Evolutionary conservation across 495 filamentous ascomycete genomes (phyloP), one percentile per base, ranked within the genome.

Genomic region (Filosporella fistucella): DNA sequence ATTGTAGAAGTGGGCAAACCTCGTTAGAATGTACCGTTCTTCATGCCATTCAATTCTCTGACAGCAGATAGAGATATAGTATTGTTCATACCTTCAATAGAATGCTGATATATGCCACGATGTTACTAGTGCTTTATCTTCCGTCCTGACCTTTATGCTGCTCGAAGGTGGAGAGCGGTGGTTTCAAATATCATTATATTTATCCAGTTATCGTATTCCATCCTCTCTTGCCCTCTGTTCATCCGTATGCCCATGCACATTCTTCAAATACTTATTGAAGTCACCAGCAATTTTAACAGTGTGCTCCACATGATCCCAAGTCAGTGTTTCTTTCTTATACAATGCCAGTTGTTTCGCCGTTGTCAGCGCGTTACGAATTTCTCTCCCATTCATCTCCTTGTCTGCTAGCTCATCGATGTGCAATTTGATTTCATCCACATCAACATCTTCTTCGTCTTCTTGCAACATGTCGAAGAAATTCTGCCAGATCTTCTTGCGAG

Each of bases 401-500:
- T 81, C 69, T 1, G 83, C 75, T 37, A 96, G 66, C 17, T 62
- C 60, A 32, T 82, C 80, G 55, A 77, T 36, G 39, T 54, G 44
- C 4, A n/a, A 18, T 8, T 44, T 7, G 6, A 66, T 6, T 14
- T 65, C 61, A 1, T 52, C 52, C 7, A 59, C 18, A 35, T 70
- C 39, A 3, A 56, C 62, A 26, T 53, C 30, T 22, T 58, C 55
- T 16, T 36, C 81, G 55, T 91, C 85, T 17, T 72, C 69, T 7
- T 86, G 79, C 0, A 71, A 72, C 55, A 95, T 89, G 2, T 70
- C 60, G 42, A 79, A 61, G 49, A 95, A 93, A 64, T 86, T 82
- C 66, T 81, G 84, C 86, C 89, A 95, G 39, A 96, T 83, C 45
- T 77, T 78, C 40, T 78, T 81, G 68, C 85, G 85, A 17, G 88